phyloP scores from a whole-genome alignment of 2,329 filamentous ascomycete genomes.

The Cytospora piceae region DNA sequence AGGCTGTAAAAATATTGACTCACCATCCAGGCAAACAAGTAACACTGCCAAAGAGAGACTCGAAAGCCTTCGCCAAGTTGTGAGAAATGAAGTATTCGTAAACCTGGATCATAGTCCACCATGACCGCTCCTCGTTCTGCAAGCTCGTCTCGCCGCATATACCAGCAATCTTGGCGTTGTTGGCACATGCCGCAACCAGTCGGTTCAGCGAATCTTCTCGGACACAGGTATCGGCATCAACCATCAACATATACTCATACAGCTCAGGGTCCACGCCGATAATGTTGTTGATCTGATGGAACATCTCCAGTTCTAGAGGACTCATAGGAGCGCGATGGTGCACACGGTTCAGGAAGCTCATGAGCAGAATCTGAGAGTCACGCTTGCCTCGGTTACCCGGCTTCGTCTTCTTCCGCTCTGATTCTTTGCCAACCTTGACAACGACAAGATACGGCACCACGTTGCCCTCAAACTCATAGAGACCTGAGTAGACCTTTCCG shows the following conservation, averaged over 20 bases:
- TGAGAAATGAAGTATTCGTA: constrained; percentile 99
- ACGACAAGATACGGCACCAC: constrained; percentile 95
- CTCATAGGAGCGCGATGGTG: constrained; percentile 95
- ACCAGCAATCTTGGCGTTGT: constrained; percentile 94
- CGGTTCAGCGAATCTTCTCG: constrained; percentile 90
- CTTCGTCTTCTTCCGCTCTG: constrained; percentile 87
- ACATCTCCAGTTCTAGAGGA: constrained; percentile 95
- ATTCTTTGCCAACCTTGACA: constrained; percentile 97
- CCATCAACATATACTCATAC: constrained; percentile 96
- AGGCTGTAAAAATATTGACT: constrained; percentile 44
- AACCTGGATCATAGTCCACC: constrained; percentile 99
- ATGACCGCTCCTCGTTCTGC: constrained; percentile 91
- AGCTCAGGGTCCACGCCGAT: constrained; percentile 97
- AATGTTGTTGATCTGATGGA: constrained; percentile 99
- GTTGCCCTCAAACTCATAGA: constrained; percentile 97
- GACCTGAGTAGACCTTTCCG: constrained; percentile 95
- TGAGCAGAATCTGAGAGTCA: constrained; percentile 92
- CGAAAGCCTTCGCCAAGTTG: constrained; percentile 94
- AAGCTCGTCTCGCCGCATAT: constrained; percentile 97
- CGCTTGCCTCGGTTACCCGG: constrained; percentile 98
- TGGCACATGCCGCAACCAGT: constrained; percentile 87
- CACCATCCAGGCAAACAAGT: constrained; percentile 99
- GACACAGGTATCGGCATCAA: constrained; percentile 96
- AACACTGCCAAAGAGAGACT: constrained; percentile 95
- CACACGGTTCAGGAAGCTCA: constrained; percentile 98